Conservation (phyloP, 345 rosid genomes). For the Psidium friedrichsthalianum region DNA sequence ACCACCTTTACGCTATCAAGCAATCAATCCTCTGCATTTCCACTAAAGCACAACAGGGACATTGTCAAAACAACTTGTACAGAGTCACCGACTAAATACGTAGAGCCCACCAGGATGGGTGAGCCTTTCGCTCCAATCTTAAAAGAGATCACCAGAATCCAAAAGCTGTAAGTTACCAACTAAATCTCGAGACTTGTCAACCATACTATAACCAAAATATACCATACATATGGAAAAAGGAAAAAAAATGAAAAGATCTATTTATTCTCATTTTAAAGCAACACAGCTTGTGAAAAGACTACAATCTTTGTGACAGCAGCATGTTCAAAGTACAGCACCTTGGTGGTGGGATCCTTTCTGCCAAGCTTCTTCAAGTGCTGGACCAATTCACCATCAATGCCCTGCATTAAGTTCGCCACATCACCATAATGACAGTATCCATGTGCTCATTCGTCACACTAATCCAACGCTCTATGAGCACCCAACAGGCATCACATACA, state of each 20-base stretch:
- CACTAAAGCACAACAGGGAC: too few species aligned
- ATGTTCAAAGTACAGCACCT: conserved; percentile 27
- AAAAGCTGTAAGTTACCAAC: not conserved
- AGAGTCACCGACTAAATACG: not conserved
- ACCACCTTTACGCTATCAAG: too few species aligned
- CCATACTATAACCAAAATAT: not conserved
- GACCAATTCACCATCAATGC: conserved; percentile 66
- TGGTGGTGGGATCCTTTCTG: conserved; percentile 86
- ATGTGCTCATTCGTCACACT: not conserved
- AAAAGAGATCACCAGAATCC: not conserved
- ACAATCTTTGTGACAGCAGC: not conserved
- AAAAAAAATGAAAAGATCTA: not conserved
- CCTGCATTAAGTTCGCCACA: conserved; percentile 27
- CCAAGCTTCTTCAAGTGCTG: conserved; percentile 79
- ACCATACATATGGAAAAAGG: not conserved
- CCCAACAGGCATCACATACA: not conserved
- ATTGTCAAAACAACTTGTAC: not conserved
- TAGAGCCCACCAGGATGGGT: not conserved
- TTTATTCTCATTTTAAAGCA: not conserved
- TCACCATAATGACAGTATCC: not conserved
- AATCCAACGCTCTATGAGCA: not conserved
- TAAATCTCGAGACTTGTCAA: not conserved
- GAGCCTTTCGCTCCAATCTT: not conserved
- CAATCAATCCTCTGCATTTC: too few species aligned
- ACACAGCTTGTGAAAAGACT: not conserved